These are phyloP conservation scores for Debaryomycetaceae sp. DNA, from an alignment of 1,139 yeast species.

Conservation along the genomic window DNA sequence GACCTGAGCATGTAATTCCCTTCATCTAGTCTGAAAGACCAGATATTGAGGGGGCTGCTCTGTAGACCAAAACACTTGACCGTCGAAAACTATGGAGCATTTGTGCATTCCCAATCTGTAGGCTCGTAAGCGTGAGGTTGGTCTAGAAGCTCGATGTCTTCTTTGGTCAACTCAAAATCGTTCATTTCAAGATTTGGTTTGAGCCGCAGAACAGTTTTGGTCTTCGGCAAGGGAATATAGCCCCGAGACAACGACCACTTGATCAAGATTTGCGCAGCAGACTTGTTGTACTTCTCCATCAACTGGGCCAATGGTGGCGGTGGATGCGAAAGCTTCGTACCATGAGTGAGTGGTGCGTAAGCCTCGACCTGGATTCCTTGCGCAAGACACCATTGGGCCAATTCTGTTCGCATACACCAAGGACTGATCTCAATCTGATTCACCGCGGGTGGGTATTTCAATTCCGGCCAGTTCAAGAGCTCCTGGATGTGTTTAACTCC, in stretches of 20 bases:
- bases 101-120: constrained; percentile 5
- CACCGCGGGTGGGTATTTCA: constrained; percentile 53
- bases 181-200: constrained; percentile 39
- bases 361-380: constrained; percentile 35
- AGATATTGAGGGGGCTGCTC: no score
- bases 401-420: constrained; percentile 67
- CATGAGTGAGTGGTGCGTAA: constrained; percentile 40
- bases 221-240: constrained; percentile 41
- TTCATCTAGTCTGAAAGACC: no score
- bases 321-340: constrained; percentile 23
- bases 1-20: no score
- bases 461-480: constrained; percentile 49
- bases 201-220: constrained; percentile 25
- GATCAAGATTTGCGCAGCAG: constrained; percentile 32
- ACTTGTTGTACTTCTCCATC: constrained; percentile 23
- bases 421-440: constrained; percentile 74
- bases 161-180: constrained; percentile 46
- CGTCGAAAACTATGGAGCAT: constrained; percentile 2
- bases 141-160: constrained; percentile 35
- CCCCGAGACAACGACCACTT: constrained; percentile 41
- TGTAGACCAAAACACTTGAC: no score
- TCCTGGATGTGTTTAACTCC: constrained; percentile 62
- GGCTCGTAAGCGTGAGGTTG: constrained; percentile 48
- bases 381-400: constrained; percentile 51
- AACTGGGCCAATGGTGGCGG: constrained; percentile 17